phyloP scores from a whole-genome alignment of 768 basidiomycete genomes.

The Brasilioporus rufonigricans region DNA sequence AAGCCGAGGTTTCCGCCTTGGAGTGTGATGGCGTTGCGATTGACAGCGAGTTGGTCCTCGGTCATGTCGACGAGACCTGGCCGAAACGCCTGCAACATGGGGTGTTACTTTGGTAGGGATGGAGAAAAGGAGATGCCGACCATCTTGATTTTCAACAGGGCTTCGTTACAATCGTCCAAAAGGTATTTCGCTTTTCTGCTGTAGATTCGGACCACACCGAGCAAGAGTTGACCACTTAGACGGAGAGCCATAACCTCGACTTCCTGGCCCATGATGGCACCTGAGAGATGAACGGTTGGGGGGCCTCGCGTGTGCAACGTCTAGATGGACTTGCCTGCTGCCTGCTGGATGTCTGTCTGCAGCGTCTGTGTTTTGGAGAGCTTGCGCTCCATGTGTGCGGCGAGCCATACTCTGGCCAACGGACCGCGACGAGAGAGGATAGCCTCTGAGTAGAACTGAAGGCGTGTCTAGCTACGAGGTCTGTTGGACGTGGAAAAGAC shows the following conservation, averaged over 20 bases:
- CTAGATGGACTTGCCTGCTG: conserved; percentile 57
- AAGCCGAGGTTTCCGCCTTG: conserved; percentile 75
- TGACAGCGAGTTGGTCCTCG: conserved; percentile 87
- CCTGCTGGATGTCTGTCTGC: conserved; percentile 92
- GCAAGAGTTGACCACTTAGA: conserved; percentile 92
- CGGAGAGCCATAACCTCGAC: conserved; percentile 92
- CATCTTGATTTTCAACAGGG: conserved; percentile 93
- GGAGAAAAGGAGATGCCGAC: conserved; percentile 36
- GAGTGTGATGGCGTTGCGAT: conserved; percentile 85
- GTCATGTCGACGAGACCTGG: conserved; percentile 96
- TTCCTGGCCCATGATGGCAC: conserved; percentile 93
- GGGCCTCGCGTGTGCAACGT: background rate
- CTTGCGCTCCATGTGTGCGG: conserved; percentile 98
- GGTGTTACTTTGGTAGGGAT: background rate
- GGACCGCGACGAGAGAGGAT: conserved; percentile 93
- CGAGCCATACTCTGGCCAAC: conserved; percentile 97
- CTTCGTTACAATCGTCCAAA: conserved; percentile 97
- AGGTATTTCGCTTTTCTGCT: conserved; percentile 97
- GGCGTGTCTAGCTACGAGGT: background rate
- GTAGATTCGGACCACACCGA: conserved; percentile 97
- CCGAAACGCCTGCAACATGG: conserved; percentile 71
- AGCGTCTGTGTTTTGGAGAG: conserved; percentile 94
- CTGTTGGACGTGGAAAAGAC: background rate
- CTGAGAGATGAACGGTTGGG: conserved; percentile 35
- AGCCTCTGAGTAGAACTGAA: conserved; percentile 80